phyloP scores from a whole-genome alignment of 2,329 filamentous ascomycete species.

The Fusarium equiseti region DNA sequence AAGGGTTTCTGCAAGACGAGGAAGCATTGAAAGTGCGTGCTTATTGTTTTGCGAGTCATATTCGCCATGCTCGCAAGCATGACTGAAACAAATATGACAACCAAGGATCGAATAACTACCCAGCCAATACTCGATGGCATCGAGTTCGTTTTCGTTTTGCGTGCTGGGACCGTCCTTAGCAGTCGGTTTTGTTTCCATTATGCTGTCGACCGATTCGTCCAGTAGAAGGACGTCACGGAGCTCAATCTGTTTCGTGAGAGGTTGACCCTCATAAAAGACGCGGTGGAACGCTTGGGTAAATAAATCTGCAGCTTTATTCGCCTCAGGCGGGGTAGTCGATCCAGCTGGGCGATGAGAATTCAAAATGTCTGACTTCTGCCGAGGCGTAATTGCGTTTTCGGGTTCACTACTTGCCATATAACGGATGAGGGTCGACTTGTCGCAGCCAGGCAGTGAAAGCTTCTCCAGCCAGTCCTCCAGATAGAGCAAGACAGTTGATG shows the following conservation, averaged over 20 bases:
- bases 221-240: slow-evolving; percentile 65
- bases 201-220: slow-evolving; percentile 66
- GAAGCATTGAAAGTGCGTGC: slow-evolving; percentile 63
- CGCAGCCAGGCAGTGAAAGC: slow-evolving; percentile 64
- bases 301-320: slow-evolving; percentile 59
- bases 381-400: slow-evolving; percentile 63
- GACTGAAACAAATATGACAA: slow-evolving; percentile 70
- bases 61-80: slow-evolving; percentile 72
- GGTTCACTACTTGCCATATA: slow-evolving; percentile 64
- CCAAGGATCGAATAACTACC: slow-evolving; percentile 68
- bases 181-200: slow-evolving; percentile 66
- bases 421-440: slow-evolving; percentile 64
- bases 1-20: slow-evolving; percentile 52
- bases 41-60: slow-evolving; percentile 67
- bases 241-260: slow-evolving; percentile 56
- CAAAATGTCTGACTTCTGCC: slow-evolving; percentile 65
- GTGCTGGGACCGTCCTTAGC: slow-evolving; percentile 58
- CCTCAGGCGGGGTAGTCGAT: slow-evolving; percentile 55
- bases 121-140: slow-evolving; percentile 61
- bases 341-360: slow-evolving; percentile 60
- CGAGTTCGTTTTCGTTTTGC: slow-evolving; percentile 54
- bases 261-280: slow-evolving; percentile 59
- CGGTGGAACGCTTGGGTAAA: slow-evolving; percentile 69
- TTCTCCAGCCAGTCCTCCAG: slow-evolving; percentile 66
- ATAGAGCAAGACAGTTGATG: slow-evolving; percentile 64